Evolutionary conservation across 2,329 filamentous ascomycete genomes (phyloP).

Genomic region (Ophiostoma triangulosporum): DNA sequence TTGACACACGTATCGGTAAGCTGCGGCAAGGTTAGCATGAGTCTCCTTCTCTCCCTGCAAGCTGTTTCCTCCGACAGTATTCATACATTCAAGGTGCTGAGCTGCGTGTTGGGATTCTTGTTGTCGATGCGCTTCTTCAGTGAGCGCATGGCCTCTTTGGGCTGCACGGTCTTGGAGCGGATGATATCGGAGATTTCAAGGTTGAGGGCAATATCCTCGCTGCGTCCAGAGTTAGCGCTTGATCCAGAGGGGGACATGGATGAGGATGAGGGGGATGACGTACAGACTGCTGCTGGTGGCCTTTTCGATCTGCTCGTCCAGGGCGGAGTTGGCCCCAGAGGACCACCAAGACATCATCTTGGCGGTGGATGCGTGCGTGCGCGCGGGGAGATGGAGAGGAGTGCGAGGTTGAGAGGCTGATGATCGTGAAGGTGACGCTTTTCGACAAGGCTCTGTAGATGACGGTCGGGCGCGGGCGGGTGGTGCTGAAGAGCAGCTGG

Average conservation of each 20-base stretch:
- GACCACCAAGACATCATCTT: constrained; percentile 92
- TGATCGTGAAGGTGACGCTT: neutral
- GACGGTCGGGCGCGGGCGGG: neutral
- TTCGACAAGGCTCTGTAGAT: neutral
- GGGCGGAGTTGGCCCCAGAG: constrained; percentile 71
- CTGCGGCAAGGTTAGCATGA: constrained; percentile 23
- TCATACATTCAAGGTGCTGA: constrained; percentile 78
- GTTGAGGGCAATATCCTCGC: constrained; percentile 93
- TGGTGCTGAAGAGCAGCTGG: neutral
- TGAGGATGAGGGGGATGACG: constrained; percentile 17
- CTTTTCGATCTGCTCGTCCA: constrained; percentile 95
- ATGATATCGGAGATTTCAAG: constrained; percentile 97
- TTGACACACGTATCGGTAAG: constrained; percentile 98
- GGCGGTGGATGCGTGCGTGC: too few species aligned
- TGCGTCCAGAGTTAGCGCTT: constrained; percentile 22
- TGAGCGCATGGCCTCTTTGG: constrained; percentile 95
- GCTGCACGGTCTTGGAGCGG: constrained; percentile 90
- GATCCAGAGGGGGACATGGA: neutral
- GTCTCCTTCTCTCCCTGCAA: too few species aligned
- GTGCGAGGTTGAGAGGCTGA: neutral
- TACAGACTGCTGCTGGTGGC: constrained; percentile 91
- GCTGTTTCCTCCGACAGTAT: too few species aligned
- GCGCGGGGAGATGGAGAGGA: too few species aligned
- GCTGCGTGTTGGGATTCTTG: constrained; percentile 93
- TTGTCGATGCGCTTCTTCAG: constrained; percentile 89